phyloP scores from a whole-genome alignment of 305 asterid species.

The Fraxinus dipetala region DNA sequence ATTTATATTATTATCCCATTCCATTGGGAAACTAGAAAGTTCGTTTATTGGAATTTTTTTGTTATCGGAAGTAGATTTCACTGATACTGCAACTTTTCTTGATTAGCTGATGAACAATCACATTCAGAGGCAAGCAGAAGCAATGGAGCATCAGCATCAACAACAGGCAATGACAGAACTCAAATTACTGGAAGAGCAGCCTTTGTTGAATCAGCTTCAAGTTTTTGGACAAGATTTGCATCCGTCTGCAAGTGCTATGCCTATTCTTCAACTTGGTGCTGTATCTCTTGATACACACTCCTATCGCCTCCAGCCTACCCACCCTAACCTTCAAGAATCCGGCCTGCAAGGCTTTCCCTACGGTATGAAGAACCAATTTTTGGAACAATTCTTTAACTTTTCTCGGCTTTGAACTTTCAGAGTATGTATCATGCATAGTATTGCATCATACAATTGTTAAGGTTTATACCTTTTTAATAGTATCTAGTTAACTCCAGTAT shows the following conservation, averaged over 20 bases:
- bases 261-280: constrained; percentile 44
- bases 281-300: constrained; percentile 35
- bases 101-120: constrained; percentile 58
- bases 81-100: not conserved
- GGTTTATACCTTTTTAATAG: not conserved
- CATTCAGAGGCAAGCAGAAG: constrained; percentile 48
- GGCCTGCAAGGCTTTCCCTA: constrained; percentile 7
- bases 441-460: not conserved
- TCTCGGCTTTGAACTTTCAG: not conserved
- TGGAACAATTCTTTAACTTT: not conserved
- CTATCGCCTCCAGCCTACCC: constrained; percentile 58
- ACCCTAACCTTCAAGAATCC: constrained; percentile 65
- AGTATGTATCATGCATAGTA: not conserved
- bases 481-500: not conserved
- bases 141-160: constrained; percentile 34
- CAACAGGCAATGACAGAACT: constrained; percentile 51
- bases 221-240: constrained; percentile 51
- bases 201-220: constrained; percentile 54
- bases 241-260: constrained; percentile 1
- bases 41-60: not conserved
- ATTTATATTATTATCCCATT: not conserved
- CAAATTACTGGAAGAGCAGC: constrained; percentile 49
- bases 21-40: not conserved
- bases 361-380: constrained; percentile 7
- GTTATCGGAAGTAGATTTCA: not conserved